A percentile compares a stretch with the other conserved stretches of the same genome.
phyloP scores from a whole-genome alignment of 495 filamentous ascomycete genomes.

The Neurospora sublineolata region DNA sequence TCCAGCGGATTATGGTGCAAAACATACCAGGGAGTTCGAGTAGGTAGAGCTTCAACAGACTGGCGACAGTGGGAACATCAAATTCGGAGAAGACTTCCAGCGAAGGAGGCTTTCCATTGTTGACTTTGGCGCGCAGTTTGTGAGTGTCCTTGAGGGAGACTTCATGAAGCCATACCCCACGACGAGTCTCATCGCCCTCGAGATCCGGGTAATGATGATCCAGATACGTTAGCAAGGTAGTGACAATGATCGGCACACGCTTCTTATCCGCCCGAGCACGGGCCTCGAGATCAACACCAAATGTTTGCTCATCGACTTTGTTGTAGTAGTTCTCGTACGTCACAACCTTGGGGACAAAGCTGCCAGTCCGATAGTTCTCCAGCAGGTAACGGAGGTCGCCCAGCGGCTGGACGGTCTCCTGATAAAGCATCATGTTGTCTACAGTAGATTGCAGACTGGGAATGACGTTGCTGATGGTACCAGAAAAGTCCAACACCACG shows the following conservation, averaged over 20 bases:
- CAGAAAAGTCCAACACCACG: conserved; percentile 94
- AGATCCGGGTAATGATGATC: conserved; percentile 96
- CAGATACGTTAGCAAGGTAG: conserved; percentile 83
- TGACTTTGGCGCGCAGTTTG: conserved; percentile 66
- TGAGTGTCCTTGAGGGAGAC: conserved; percentile 80
- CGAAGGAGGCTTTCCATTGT: conserved; percentile 77
- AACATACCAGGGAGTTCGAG: conserved; percentile 83
- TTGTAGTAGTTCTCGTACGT: conserved; percentile 99
- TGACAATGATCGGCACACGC: conserved; percentile 86
- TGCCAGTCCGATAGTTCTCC: conserved; percentile 95
- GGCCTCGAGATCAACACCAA: conserved; percentile 93
- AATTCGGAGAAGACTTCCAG: conserved; percentile 69
- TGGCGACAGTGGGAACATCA: conserved; percentile 87
- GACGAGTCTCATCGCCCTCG: conserved; percentile 88
- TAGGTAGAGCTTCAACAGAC: conserved; percentile 87
- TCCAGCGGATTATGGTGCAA: not conserved
- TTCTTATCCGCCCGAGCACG: conserved; percentile 87
- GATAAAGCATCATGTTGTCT: conserved; percentile 97
- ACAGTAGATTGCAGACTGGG: conserved; percentile 89
- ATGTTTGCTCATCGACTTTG: conserved; percentile 92
- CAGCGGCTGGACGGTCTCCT: conserved; percentile 89
- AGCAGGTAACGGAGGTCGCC: conserved; percentile 89
- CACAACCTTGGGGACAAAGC: conserved; percentile 82
- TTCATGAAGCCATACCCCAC: conserved; percentile 88
- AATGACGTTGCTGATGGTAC: conserved; percentile 95